These are phyloP conservation scores for Cyanidiococcus yangmingshanensis DNA, from an alignment of 23 red algal species.

Conservation along the genomic window DNA sequence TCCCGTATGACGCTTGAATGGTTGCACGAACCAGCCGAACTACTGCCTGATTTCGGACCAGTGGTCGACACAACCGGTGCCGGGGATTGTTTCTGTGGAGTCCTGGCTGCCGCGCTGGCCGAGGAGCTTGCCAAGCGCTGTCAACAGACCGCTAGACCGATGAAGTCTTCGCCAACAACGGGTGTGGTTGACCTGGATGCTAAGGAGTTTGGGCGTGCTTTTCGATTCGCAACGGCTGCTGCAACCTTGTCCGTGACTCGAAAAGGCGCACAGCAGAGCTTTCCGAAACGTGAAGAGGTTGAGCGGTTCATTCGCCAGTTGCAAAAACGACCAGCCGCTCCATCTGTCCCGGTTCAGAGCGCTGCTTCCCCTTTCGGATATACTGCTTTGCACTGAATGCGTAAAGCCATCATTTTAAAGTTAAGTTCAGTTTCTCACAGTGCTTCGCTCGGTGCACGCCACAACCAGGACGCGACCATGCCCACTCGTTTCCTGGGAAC, in stretches of 20 bases:
- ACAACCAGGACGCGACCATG: too few species aligned
- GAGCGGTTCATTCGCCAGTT: not conserved
- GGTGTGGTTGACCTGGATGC: not conserved
- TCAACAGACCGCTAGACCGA: not conserved
- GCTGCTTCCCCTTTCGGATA: too few species aligned
- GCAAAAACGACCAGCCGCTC: not conserved
- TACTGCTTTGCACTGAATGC: too few species aligned
- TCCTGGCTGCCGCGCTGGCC: constrained; percentile 6
- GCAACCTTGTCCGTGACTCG: constrained; percentile 11
- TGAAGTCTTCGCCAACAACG: not conserved
- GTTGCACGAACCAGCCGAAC: not conserved
- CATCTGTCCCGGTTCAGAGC: too few species aligned
- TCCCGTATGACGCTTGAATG: not conserved
- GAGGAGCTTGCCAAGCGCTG: not conserved
- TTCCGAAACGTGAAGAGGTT: not conserved
- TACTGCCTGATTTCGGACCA: not conserved
- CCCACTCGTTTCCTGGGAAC: too few species aligned
- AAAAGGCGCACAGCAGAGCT: constrained; percentile 9
- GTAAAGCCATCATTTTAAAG: too few species aligned
- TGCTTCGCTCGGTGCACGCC: too few species aligned
- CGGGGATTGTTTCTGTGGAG: constrained; percentile 16
- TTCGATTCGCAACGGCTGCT: not conserved
- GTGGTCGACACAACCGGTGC: constrained; percentile 14
- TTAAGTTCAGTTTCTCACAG: too few species aligned
- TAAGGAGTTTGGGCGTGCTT: not conserved